phyloP scores from a whole-genome alignment of 306 rosid species.

The Delonix regia region DNA sequence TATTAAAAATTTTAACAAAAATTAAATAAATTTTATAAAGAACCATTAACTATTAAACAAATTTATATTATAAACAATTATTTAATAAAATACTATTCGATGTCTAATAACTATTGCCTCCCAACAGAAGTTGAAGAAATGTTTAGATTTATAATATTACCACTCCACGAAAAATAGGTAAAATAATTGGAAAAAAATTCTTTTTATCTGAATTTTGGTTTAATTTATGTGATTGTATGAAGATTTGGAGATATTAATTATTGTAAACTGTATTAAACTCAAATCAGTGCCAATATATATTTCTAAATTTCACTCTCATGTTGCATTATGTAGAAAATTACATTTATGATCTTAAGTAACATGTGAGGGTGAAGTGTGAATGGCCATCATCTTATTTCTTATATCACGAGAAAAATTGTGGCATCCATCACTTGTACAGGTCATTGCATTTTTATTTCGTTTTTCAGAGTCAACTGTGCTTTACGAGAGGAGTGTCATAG shows the following conservation, averaged over 20 bases:
- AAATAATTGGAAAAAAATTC: neutral
- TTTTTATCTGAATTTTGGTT: neutral
- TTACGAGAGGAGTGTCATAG: too few species aligned
- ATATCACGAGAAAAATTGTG: neutral
- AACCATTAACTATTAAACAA: too few species aligned
- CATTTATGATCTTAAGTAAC: neutral
- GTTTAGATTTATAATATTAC: too few species aligned
- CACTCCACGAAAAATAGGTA: too few species aligned
- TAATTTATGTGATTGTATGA: neutral
- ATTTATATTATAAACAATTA: too few species aligned
- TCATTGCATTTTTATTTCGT: neutral
- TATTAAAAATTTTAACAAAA: too few species aligned
- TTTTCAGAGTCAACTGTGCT: too few species aligned
- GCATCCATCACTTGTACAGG: neutral
- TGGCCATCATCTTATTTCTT: neutral
- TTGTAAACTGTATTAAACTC: neutral
- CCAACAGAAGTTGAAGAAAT: too few species aligned
- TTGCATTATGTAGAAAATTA: neutral
- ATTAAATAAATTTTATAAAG: too few species aligned
- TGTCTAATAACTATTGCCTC: too few species aligned
- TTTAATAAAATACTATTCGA: too few species aligned
- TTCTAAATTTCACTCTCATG: neutral
- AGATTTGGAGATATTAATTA: neutral
- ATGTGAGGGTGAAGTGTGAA: neutral
- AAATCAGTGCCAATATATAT: too few species aligned